Evolutionary conservation across 805 yeast genomes (phyloP), one percentile per base, ranked within the genome.

Genomic region (Zygotorulaspora sp.): DNA sequence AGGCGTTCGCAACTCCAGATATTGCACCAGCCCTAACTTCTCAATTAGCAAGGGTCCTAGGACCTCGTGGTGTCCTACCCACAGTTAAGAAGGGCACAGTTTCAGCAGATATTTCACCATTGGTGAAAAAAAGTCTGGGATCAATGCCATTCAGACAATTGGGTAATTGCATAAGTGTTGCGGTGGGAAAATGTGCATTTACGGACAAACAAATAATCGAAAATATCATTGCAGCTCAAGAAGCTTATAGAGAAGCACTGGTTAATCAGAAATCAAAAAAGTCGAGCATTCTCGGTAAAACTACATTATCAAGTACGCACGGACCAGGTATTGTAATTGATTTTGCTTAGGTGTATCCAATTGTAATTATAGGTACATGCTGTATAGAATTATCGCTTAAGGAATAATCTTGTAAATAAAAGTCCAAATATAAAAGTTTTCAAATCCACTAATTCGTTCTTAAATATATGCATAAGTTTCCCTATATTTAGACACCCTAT

Each of bases 21-120:
- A 76, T 87, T 41, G 74, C 74, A 15, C 62, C 74, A n/a, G 70
- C 72, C 17, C 68, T 92, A 47, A 56, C 51, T n/a, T 72, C 72
- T 45, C 70, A 75, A 40, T 66, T 86, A 15, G 96, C 92, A n/a
- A 76, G 88, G 54, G 66, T 74, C 8, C 71, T 92, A 50, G 97
- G 97, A 41, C 95, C 95, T 21, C 78, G 72, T 54, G 95, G 95
- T 16, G 71, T 92, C 50, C 81, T 89, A 84, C 97, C 98, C 32
- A 73, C 75, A 30, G 79, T 75, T 10, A 88, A 87, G 66, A 83
- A 79, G 56, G 95, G 95, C 12, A 88, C 96, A 1, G 92, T 90
- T 6, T 67, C 82, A 1, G 74, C 75, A n/a, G 77, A 87, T 51
- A 65, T 87, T 20, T 66, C 65, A 14, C 59, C 61, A 6, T 63